These are phyloP conservation scores for Hanseniaspora guilliermondii DNA, from an alignment of 805 yeast species.

Conservation along the genomic window DNA sequence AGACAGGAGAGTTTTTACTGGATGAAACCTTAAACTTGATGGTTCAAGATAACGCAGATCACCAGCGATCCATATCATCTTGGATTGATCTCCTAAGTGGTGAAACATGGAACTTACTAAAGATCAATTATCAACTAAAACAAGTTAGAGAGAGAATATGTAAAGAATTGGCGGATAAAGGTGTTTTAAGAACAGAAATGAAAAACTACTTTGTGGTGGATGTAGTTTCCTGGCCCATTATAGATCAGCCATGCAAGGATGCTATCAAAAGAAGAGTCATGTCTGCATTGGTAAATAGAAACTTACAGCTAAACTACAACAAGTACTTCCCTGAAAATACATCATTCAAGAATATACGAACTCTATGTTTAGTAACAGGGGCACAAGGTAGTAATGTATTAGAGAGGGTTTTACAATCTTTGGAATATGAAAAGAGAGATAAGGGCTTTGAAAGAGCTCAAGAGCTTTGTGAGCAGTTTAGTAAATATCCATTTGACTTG, in stretches of 20 bases:
- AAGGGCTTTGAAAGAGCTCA: constrained; percentile 90
- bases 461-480: constrained; percentile 66
- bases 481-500: constrained; percentile 68
- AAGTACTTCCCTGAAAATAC: constrained; percentile 59
- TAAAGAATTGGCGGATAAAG: constrained; percentile 94
- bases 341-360: constrained; percentile 58
- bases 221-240: constrained; percentile 97
- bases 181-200: constrained; percentile 88
- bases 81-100: constrained; percentile 93
- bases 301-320: constrained; percentile 43
- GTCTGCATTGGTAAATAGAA: constrained; percentile 57
- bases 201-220: constrained; percentile 88
- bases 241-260: constrained; percentile 76
- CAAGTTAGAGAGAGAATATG: constrained; percentile 95
- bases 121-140: constrained; percentile 86
- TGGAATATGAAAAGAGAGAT: constrained; percentile 81
- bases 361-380: constrained; percentile 73
- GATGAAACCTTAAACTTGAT: constrained; percentile 89
- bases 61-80: constrained; percentile 62
- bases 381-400: constrained; percentile 93
- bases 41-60: constrained; percentile 48
- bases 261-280: constrained; percentile 62
- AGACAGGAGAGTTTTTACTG: constrained; percentile 88
- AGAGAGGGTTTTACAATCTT: constrained; percentile 67
- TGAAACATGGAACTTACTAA: constrained; percentile 94